Conservation (phyloP, 169 alveolate genomes). For the Plasmodium inui region DNA sequence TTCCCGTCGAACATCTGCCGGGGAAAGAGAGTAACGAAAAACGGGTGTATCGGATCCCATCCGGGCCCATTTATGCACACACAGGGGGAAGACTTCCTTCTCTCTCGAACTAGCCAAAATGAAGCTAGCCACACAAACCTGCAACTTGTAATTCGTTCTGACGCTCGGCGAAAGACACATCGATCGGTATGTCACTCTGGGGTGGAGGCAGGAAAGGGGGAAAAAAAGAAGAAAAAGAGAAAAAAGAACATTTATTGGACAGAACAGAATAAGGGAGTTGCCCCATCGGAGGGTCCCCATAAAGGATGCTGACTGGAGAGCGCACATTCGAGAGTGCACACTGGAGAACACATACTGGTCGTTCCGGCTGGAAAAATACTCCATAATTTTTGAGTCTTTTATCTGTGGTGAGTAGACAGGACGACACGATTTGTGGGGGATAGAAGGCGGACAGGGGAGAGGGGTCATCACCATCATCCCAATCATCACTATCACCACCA, state of each 20-base stretch:
- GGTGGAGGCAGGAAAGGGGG: neutral
- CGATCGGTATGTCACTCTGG: constrained; percentile 52
- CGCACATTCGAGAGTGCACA: neutral
- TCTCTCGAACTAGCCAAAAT: neutral
- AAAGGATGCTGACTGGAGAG: neutral
- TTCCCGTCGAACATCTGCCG: constrained; percentile 49
- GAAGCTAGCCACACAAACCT: constrained; percentile 2
- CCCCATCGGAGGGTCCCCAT: neutral
- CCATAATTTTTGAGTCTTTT: constrained; percentile 51
- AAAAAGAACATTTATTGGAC: neutral
- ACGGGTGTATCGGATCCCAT: neutral
- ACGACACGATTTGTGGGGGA: neutral
- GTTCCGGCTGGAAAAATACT: constrained; percentile 52
- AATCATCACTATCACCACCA: neutral
- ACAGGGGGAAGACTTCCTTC: neutral
- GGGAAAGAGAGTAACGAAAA: neutral
- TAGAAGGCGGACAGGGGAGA: neutral
- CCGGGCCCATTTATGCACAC: neutral
- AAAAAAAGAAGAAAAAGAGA: neutral
- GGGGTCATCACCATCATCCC: too few relatives aligned
- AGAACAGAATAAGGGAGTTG: neutral
- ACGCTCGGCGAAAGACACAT: constrained; percentile 6
- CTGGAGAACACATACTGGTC: constrained; percentile 23
- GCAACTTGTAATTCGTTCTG: constrained; percentile 7
- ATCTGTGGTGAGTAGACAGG: constrained; percentile 20